Evolutionary conservation across 352 stramenopile genomes (phyloP).

Genomic region (Phytopythium kandeliae): DNA sequence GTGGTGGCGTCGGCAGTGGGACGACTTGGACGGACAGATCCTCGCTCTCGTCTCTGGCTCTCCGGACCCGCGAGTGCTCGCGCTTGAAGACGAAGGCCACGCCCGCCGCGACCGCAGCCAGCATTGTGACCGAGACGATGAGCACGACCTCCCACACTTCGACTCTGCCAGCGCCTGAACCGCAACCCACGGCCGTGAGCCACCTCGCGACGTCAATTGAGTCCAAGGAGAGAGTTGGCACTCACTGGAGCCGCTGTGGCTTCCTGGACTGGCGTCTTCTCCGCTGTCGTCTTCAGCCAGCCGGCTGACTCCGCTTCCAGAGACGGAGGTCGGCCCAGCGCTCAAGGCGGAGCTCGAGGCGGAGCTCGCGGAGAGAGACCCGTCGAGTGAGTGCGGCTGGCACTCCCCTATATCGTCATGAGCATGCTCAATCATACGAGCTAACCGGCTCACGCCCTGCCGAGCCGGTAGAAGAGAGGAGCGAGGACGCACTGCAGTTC

Average conservation of each 20-base stretch:
- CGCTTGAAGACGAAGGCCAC: not conserved
- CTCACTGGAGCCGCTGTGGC: not conserved
- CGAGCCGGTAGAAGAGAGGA: too few relatives aligned
- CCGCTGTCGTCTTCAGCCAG: too few relatives aligned
- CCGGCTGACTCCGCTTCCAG: not conserved
- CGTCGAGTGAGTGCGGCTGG: not conserved
- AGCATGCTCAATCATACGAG: too few relatives aligned
- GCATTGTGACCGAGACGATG: not conserved
- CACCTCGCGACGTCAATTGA: too few relatives aligned
- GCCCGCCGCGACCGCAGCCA: not conserved
- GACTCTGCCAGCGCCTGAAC: not conserved
- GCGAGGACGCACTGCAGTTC: constrained; percentile 14
- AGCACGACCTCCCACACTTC: not conserved
- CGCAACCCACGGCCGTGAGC: too few relatives aligned
- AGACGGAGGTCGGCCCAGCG: not conserved
- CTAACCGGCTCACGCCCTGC: too few relatives aligned
- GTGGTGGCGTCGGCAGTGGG: not conserved
- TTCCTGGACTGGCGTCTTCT: too few relatives aligned
- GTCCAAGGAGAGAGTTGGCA: too few relatives aligned
- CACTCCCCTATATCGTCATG: not conserved
- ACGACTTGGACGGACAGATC: not conserved
- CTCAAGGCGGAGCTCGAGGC: not conserved
- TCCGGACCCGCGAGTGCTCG: not conserved
- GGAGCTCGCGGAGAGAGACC: too few relatives aligned
- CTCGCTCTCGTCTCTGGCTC: not conserved